These are phyloP conservation scores for Chalciporus sp. DNA, from an alignment of 1,284 basidiomycete species.

Conservation along the genomic window DNA sequence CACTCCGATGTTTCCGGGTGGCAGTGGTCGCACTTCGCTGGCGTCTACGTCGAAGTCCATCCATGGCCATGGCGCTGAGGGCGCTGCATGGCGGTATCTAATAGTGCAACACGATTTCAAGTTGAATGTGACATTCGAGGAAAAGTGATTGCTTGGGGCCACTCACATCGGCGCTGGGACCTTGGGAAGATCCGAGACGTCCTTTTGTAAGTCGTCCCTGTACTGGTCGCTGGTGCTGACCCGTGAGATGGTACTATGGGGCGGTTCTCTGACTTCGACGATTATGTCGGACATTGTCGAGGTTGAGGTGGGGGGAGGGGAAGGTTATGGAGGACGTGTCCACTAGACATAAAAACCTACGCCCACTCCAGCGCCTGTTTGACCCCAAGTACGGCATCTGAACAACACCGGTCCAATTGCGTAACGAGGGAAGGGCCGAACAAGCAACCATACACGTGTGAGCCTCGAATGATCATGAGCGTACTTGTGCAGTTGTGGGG, in stretches of 20 bases:
- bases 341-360: slow-evolving; percentile 3
- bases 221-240: slow-evolving; percentile 3
- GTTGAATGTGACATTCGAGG: background rate
- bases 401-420: background rate
- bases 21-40: slow-evolving; percentile 24
- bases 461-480: no score
- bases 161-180: slow-evolving; percentile 34
- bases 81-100: slow-evolving; percentile 39
- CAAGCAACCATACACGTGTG: background rate
- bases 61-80: slow-evolving; percentile 43
- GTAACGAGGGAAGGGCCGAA: background rate
- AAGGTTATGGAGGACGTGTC: background rate
- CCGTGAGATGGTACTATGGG: background rate
- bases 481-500: no score
- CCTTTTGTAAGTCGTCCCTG: slow-evolving; percentile 13
- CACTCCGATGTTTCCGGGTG: slow-evolving; percentile 6
- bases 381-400: background rate
- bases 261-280: slow-evolving; percentile 15
- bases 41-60: slow-evolving; percentile 35
- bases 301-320: background rate
- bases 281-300: slow-evolving; percentile 16
- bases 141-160: background rate
- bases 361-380: slow-evolving; percentile 8
- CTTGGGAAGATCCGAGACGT: slow-evolving; percentile 22
- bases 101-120: background rate